These are phyloP conservation scores for Dendrothele bispora DNA, from an alignment of 768 basidiomycete genomes.

Conservation along the genomic window DNA sequence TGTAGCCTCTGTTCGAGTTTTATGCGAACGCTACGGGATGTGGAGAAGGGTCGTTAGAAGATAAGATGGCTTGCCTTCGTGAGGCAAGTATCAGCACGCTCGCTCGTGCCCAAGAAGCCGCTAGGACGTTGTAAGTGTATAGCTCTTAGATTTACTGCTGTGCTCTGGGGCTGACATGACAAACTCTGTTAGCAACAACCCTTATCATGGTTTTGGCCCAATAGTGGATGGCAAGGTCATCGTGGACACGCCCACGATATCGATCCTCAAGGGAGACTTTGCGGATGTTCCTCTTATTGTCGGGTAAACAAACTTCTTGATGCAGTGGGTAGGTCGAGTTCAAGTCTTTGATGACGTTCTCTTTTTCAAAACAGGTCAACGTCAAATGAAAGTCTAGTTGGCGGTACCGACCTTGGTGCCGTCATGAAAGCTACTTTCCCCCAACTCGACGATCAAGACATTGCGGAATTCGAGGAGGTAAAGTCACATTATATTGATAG, in stretches of 20 bases:
- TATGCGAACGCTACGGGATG: conserved; percentile 52
- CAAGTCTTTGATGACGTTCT: no score
- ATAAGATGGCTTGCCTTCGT: conserved; percentile 46
- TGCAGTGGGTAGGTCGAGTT: neutral
- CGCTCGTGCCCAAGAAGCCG: conserved; percentile 53
- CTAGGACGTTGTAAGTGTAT: conserved; percentile 38
- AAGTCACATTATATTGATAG: neutral
- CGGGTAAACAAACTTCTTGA: conserved; percentile 39
- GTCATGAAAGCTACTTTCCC: conserved; percentile 46
- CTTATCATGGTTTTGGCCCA: conserved; percentile 50
- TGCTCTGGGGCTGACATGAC: conserved; percentile 4
- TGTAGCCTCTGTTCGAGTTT: conserved; percentile 54
- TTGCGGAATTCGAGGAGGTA: conserved; percentile 35
- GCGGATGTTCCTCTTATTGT: conserved; percentile 53
- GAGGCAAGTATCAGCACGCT: conserved; percentile 49
- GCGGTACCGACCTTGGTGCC: conserved; percentile 34
- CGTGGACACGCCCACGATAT: conserved; percentile 45
- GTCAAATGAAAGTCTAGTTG: conserved; percentile 56
- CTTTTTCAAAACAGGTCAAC: conserved; percentile 42
- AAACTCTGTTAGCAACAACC: conserved; percentile 33
- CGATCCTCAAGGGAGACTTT: conserved; percentile 44
- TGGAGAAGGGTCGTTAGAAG: conserved; percentile 29
- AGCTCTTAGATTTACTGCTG: neutral
- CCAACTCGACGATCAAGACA: conserved; percentile 35
- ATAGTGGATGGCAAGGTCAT: conserved; percentile 55